Evolutionary conservation across 495 filamentous ascomycete species (phyloP), one percentile per base, ranked within the genome.

Genomic region (Trichoderma parareesei): DNA sequence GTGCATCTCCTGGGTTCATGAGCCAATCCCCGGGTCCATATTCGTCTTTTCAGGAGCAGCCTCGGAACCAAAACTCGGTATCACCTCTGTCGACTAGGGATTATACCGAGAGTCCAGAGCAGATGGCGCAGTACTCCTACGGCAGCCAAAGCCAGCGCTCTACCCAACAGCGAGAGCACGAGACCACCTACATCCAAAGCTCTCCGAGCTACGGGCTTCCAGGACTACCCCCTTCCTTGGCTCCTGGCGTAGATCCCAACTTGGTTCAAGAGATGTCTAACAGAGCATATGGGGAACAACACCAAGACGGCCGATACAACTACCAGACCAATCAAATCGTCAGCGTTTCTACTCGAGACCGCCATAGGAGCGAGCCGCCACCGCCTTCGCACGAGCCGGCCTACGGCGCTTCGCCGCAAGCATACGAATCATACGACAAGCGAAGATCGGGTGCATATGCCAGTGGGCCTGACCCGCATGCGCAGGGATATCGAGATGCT

Each of bases 181-280:
- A 77, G 61, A 71, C 62, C 4, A 49, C 63, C 59, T 68, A 71
- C 4, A 37, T 72, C 18, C 69, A 67, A 9, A 46, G 64, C 9
- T 64, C 74, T 35, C 66, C 69, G 35, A 64, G 72, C 61, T 76
- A 82, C 71, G 71, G 73, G 48, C 68, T 74, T 7, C 76, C 85
- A 11, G 67, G 79, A 11, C 79, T 90, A 66, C 89, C 89, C 1
- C 74, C 84, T 27, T 90, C 87, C 55, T 75, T 92, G 27, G 84
- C 90, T 63, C 84, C 89, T 37, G 89, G 89, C 2, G 85, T 89
- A 67, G 87, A 89, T 69, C 82, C 84, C 1, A 72, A 67, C 59
- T 74, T 84, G 53, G 79, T 82, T 9, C 83, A 84, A 33, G 84
- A 86, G 48, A 79, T 86, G 10, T 75, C 82, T 3, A 81, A 88